A percentile compares a stretch with the other conserved stretches of the same genome.
Conservation (phyloP, 1,284 basidiomycete genomes). For the Tilletia caries region DNA sequence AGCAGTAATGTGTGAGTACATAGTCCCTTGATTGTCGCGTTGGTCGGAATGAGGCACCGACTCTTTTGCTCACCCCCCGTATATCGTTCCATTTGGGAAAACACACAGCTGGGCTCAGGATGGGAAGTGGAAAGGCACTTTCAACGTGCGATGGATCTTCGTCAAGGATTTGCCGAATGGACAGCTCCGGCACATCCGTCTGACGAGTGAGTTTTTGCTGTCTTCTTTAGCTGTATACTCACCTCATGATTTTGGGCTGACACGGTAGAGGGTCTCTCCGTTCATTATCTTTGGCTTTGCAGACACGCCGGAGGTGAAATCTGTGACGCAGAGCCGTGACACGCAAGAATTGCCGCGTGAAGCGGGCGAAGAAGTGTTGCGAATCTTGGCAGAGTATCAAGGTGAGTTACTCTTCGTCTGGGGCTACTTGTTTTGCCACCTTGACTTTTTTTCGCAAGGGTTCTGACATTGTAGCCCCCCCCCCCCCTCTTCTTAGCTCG, state of each 20-base stretch:
- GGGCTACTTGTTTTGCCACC: neutral
- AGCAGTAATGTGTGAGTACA: slow-evolving; percentile 24
- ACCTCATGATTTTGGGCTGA: neutral
- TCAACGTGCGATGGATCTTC: slow-evolving; percentile 51
- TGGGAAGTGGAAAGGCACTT: slow-evolving; percentile 51
- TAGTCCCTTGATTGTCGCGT: neutral
- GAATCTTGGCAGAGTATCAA: slow-evolving; percentile 40
- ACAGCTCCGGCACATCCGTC: slow-evolving; percentile 43
- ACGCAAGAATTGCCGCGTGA: slow-evolving; percentile 49
- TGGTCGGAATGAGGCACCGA: no score
- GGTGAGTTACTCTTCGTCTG: slow-evolving; percentile 30
- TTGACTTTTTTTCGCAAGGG: neutral
- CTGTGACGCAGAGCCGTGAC: slow-evolving; percentile 50
- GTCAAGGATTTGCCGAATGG: slow-evolving; percentile 51
- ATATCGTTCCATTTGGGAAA: no score
- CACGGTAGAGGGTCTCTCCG: no score
- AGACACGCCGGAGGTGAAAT: slow-evolving; percentile 45
- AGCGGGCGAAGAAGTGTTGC: slow-evolving; percentile 36
- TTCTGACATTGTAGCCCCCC: neutral
- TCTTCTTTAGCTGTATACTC: neutral
- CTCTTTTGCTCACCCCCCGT: neutral
- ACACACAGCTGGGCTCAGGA: slow-evolving; percentile 48
- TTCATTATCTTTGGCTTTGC: slow-evolving; percentile 9
- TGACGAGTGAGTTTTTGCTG: slow-evolving; percentile 15
- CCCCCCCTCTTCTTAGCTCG: neutral